Evolutionary conservation across 495 filamentous ascomycete species (phyloP).

Genomic region (Annulohypoxylon maeteangense): DNA sequence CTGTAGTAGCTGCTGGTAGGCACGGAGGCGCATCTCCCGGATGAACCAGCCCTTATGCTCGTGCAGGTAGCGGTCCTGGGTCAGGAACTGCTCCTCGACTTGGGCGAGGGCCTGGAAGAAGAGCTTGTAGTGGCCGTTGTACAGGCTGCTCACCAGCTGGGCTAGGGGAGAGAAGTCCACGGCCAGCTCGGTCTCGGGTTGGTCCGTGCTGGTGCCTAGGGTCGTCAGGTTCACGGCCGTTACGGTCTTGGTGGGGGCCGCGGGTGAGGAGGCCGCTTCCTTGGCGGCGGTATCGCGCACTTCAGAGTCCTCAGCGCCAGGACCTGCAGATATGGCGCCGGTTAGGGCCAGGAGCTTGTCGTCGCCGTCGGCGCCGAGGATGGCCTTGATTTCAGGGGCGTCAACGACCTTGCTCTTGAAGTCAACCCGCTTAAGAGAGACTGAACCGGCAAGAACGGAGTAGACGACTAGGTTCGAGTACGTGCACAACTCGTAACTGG

Average conservation of each 20-base stretch:
- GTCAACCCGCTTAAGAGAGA: conserved; percentile 94
- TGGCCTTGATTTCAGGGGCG: conserved; percentile 96
- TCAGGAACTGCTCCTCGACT: conserved; percentile 93
- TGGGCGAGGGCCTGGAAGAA: conserved; percentile 93
- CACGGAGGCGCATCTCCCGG: conserved; percentile 94
- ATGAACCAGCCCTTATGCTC: conserved; percentile 97
- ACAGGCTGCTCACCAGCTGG: conserved; percentile 87
- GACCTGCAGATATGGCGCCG: conserved; percentile 80
- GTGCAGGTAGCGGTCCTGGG: conserved; percentile 89
- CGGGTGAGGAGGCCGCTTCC: conserved; percentile 51
- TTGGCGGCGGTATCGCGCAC: conserved; percentile 69
- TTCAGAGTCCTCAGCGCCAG: conserved; percentile 79
- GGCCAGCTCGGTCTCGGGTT: conserved; percentile 78
- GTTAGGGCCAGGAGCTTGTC: conserved; percentile 84
- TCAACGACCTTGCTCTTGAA: conserved; percentile 99
- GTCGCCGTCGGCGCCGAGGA: conserved; percentile 82
- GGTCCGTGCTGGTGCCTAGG: conserved; percentile 72
- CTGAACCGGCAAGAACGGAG: conserved; percentile 91
- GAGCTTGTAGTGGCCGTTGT: conserved; percentile 89
- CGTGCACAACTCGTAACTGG: conserved; percentile 95
- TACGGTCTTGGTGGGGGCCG: conserved; percentile 66
- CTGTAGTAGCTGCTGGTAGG: conserved; percentile 96
- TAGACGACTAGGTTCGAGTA: conserved; percentile 96
- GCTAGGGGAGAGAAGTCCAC: conserved; percentile 85
- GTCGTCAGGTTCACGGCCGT: conserved; percentile 86